phyloP scores from a whole-genome alignment of 352 stramenopile genomes.

The Globisporangium yorkense region DNA sequence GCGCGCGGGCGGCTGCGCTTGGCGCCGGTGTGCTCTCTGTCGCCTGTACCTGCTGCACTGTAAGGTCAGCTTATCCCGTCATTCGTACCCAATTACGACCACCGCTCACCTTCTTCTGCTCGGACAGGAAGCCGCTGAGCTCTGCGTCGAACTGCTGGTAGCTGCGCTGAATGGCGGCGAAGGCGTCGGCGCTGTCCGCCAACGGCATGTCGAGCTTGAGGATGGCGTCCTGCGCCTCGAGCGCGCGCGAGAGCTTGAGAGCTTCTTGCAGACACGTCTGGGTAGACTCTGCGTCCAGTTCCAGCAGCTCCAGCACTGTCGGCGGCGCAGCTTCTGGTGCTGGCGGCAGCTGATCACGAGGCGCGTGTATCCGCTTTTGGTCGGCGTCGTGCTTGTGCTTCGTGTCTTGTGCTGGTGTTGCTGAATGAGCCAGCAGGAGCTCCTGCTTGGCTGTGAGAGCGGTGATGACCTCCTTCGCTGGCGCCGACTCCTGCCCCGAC shows the following conservation, averaged over 20 bases:
- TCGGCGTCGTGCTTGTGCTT: background rate
- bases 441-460: background rate
- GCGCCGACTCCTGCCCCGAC: too few relatives aligned
- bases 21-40: conserved; percentile 8
- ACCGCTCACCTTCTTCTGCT: conserved; percentile 38
- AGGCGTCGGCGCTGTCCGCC: conserved; percentile 47
- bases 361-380: background rate
- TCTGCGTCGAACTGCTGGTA: conserved; percentile 43
- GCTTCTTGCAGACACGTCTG: conserved; percentile 17
- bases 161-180: conserved; percentile 45
- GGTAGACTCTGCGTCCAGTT: conserved; percentile 18
- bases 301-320: conserved; percentile 18
- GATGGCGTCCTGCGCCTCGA: conserved; percentile 58
- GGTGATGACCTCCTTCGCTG: too few relatives aligned
- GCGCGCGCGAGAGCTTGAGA: conserved; percentile 25
- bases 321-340: background rate
- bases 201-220: conserved; percentile 57
- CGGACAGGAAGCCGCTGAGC: conserved; percentile 40
- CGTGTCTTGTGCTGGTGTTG: background rate
- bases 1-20: conserved; percentile 6
- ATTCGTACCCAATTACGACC: too few relatives aligned
- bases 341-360: too few relatives aligned
- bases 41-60: too few relatives aligned
- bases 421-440: too few relatives aligned
- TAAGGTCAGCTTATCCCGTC: too few relatives aligned